Evolutionary conservation across 768 basidiomycete species (phyloP), one percentile per base, ranked within the genome.

Genomic region (Coprinopsis cinerea): DNA sequence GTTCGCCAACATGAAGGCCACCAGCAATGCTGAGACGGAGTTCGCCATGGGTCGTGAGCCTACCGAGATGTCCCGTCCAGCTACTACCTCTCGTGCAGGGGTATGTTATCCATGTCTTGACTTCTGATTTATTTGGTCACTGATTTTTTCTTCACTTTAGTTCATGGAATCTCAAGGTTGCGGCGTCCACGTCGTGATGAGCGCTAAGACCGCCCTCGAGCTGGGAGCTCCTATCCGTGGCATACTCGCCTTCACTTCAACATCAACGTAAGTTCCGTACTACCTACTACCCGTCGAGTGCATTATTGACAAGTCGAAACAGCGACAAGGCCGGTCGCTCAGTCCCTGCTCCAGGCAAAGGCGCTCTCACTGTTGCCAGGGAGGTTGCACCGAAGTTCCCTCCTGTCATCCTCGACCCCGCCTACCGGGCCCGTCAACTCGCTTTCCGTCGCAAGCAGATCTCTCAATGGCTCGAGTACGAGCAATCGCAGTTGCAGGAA

Each of bases 1-100:
- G 67, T 99, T 99, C 68, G 96, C 93, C 44, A 97, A 98, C 75
- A 99, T 99, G 96, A 96, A 97, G 69, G 96, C 96, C 1, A 99
- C 96, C 4, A 92, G 88, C 69, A 97, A 95, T 61, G 86, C 94
- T 1, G 91, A 93, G 67, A 91, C 91, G 25, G 96, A 99, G 67
- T 90, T 97, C 61, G 95, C 94, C 2, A 96, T 96, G 88, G 96
- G 96, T 53, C 93, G 96, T 57, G 96, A 99, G 67, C 94, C 96
- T 4, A 92, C 90, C 32, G 96, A 99, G 67, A 94, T 98, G 88
- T 99, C 96, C 40, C 87, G 96, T 51, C 96, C 96, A 14, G 88
- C 95, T 9, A 97, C 95, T 1, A 89, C 87, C 9, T 98, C 95
- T 56, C 91, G 96, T 64, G 79, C 93, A 61, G 96, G 96, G 57